These are phyloP conservation scores for Nicotiana otophora DNA, from an alignment of 257 asterid genomes.

Conservation along the genomic window DNA sequence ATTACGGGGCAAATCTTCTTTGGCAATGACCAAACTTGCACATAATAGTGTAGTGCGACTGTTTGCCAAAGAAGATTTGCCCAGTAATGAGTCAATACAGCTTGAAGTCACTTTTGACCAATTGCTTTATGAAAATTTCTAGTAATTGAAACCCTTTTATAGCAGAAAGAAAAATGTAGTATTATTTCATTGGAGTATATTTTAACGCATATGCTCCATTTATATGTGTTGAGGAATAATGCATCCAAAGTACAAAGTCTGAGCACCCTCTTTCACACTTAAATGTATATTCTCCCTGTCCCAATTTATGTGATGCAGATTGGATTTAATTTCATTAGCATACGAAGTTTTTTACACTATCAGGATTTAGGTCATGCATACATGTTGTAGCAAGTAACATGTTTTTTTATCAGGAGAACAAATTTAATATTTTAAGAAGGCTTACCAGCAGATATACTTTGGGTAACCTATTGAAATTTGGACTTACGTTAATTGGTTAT, in stretches of 20 bases:
- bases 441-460: too few relatives aligned
- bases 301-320: too few relatives aligned
- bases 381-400: too few relatives aligned
- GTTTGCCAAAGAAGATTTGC: slow-evolving; percentile 7
- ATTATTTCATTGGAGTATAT: not conserved
- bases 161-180: not conserved
- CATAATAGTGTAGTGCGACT: not conserved
- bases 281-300: too few relatives aligned
- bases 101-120: not conserved
- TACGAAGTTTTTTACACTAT: too few relatives aligned
- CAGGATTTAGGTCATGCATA: too few relatives aligned
- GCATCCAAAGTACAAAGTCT: not conserved
- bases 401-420: too few relatives aligned
- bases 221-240: not conserved
- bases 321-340: too few relatives aligned
- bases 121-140: not conserved
- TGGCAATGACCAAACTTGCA: slow-evolving; percentile 11
- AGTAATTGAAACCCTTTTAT: not conserved
- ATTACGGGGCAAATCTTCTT: slow-evolving; percentile 8
- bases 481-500: too few relatives aligned
- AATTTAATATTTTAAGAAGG: too few relatives aligned
- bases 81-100: not conserved
- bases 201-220: not conserved
- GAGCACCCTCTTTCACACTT: not conserved
- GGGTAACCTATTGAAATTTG: too few relatives aligned